These are phyloP conservation scores for Berberis vulgaris DNA, from an alignment of 164 flowering plant genomes.

Conservation along the genomic window DNA sequence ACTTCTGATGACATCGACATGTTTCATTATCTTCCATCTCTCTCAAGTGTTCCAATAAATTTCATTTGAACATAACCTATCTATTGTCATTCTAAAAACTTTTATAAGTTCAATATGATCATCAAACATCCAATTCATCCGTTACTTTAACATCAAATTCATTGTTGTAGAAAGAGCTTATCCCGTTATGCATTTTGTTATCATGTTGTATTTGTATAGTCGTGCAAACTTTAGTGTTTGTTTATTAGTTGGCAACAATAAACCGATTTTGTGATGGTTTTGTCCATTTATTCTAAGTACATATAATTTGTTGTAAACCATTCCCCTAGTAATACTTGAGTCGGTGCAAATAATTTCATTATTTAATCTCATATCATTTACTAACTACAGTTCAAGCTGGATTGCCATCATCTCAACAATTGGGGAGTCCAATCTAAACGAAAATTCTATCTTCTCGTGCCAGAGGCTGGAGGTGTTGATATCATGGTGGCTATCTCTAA, in stretches of 20 bases:
- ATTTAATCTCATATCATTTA: no score
- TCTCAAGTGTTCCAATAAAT: neutral
- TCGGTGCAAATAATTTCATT: no score
- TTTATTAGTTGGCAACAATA: neutral
- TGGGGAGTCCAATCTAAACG: no score
- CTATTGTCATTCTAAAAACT: neutral
- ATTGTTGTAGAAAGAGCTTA: neutral
- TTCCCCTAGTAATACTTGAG: no score
- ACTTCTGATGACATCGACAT: neutral
- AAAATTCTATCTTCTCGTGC: no score
- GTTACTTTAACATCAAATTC: neutral
- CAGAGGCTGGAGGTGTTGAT: no score
- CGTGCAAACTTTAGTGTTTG: neutral
- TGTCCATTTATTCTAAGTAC: neutral
- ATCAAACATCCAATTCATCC: neutral
- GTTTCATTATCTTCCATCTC: neutral
- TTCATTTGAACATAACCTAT: neutral
- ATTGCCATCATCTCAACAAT: no score
- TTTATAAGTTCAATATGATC: neutral
- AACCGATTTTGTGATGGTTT: neutral
- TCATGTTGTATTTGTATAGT: neutral
- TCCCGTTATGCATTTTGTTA: neutral
- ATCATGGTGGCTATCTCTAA: no score
- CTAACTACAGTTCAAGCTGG: no score
- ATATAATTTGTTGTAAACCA: neutral